Base-by-base conservation (phyloP, 495 filamentous ascomycete species). In the Pyrenopolyporus hunteri region DNA sequence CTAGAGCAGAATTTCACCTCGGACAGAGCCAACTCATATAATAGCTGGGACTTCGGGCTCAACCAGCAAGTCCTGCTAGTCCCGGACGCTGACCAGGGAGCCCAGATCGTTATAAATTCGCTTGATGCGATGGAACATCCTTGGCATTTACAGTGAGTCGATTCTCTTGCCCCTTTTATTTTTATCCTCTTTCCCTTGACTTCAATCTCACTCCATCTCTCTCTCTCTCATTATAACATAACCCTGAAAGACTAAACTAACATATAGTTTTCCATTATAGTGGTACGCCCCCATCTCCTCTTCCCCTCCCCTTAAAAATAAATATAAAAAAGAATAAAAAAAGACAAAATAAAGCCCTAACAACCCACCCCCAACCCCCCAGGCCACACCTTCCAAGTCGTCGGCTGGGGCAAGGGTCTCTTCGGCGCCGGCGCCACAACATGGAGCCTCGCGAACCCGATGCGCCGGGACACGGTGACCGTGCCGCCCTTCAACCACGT, bases 51-150 rank as follows among this genome's bases (percentile, higher is more conserved):
- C 45, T 72, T 70, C 25, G 64, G 64, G 9, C 40, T 72, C 6
- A 66, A 55, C 55, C 70, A 72, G 28, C 70, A 72, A 33, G 70
- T 72, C 10, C 54, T 72, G 11, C 70, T 68, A 20, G 63, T 82
- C 22, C 83, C 89, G 32, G 80, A 84, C 44, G 85, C 84, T n/a
- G 77, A 82, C 57, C 79, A 83, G 54, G 87, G 88, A 29, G 88
- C 89, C 42, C 78, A 77, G 25, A 67, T 92, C 16, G 75, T 91
- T 23, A 85, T 90, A 26, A 85, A 90, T 57, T 78, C 89, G 59
- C 73, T 83, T 60, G 91, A 92, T 70, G 80, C 78, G 19, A 72
- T 72, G 70, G 67, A 72, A 40, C 70, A 72, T 40, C 70, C 70
- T n/a, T 72, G 67, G 64, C 70, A 72, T 29, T 53, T 72, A 43